Conservation (phyloP, 148 eudicot species). For the Dianthus caryophyllus region DNA sequence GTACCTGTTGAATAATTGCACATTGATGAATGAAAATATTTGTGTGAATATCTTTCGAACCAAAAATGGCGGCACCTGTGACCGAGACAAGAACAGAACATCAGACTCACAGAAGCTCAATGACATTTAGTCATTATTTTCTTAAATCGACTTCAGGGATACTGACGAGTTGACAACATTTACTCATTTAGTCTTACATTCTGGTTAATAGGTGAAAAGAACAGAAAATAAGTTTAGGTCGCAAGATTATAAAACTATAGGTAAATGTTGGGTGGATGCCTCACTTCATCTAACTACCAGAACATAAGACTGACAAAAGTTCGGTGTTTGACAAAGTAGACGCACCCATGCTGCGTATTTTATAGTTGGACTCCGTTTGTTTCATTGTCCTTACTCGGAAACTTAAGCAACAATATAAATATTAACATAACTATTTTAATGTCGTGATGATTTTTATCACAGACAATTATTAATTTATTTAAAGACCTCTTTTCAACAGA, state of each 20-base stretch:
- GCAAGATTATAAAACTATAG: background rate
- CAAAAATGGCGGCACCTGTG: constrained; percentile 89
- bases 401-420: no score
- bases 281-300: background rate
- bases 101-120: no score
- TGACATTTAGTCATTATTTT: no score
- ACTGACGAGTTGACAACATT: no score
- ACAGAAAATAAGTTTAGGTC: background rate
- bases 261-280: background rate
- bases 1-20: constrained; percentile 96
- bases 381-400: no score
- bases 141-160: no score
- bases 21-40: constrained; percentile 98
- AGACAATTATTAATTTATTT: no score
- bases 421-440: no score
- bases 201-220: no score
- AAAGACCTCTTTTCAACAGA: no score
- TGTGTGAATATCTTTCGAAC: constrained; percentile 95
- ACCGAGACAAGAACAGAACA: constrained; percentile 9
- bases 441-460: no score
- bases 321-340: background rate
- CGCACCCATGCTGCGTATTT: background rate
- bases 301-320: background rate
- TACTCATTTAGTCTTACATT: no score
- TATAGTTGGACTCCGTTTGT: background rate